Evolutionary conservation across 2,329 filamentous ascomycete genomes (phyloP).

Genomic region (Fusarium phyllophilum): DNA sequence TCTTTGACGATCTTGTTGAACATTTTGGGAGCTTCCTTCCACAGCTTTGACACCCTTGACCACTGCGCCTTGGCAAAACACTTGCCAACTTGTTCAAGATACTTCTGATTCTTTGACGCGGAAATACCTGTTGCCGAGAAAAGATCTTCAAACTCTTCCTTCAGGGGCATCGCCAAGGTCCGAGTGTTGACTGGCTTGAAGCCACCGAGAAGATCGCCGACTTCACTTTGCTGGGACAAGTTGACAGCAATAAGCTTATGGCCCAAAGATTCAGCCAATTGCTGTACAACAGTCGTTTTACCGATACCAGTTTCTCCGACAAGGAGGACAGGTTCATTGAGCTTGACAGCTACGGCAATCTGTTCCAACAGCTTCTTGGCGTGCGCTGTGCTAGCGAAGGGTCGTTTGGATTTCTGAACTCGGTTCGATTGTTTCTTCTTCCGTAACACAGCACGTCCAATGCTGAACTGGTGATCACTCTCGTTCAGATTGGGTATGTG

Average conservation of each 20-base stretch:
- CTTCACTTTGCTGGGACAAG: slow-evolving; percentile 96
- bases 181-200: slow-evolving; percentile 96
- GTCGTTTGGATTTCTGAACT: slow-evolving; percentile 64
- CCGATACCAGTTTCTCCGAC: slow-evolving; percentile 99
- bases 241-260: slow-evolving; percentile 94
- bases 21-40: slow-evolving; percentile 90
- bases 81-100: slow-evolving; percentile 82
- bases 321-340: slow-evolving; percentile 88
- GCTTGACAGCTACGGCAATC: slow-evolving; percentile 82
- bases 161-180: slow-evolving; percentile 86
- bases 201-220: slow-evolving; percentile 92
- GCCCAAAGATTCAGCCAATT: slow-evolving; percentile 84
- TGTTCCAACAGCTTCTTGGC: slow-evolving; percentile 88
- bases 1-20: slow-evolving; percentile 76
- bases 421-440: slow-evolving; percentile 64
- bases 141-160: slow-evolving; percentile 92
- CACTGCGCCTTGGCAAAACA: slow-evolving; percentile 85
- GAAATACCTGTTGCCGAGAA: slow-evolving; percentile 89
- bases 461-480: slow-evolving; percentile 63
- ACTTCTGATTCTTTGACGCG: slow-evolving; percentile 85
- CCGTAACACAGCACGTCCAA: slow-evolving; percentile 73
- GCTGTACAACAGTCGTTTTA: slow-evolving; percentile 96
- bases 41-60: slow-evolving; percentile 85
- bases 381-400: slow-evolving; percentile 90
- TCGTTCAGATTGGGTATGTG: slow-evolving; percentile 78